These are phyloP conservation scores for Botrytis porri DNA, from an alignment of 2,329 filamentous ascomycete species.

Conservation along the genomic window DNA sequence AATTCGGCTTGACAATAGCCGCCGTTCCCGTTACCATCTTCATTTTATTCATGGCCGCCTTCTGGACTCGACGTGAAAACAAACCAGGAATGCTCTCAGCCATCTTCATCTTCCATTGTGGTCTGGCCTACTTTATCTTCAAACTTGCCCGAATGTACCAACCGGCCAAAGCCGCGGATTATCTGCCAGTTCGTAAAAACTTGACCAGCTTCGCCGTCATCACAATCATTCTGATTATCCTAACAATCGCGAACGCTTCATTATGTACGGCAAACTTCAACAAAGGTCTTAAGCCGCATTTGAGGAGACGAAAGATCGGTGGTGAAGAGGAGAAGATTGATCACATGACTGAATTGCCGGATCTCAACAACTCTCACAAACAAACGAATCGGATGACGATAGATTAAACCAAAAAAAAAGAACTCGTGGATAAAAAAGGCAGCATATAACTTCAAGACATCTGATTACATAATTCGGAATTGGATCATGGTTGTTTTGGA, in stretches of 20 bases:
- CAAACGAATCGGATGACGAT: constrained; percentile 49
- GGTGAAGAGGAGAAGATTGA: constrained; percentile 49
- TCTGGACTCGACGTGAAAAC: constrained; percentile 80
- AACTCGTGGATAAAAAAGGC: constrained; percentile 3
- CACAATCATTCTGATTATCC: constrained; percentile 81
- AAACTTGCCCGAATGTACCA: constrained; percentile 97
- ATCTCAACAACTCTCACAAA: constrained; percentile 40
- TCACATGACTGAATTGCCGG: constrained; percentile 47
- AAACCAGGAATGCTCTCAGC: constrained; percentile 71
- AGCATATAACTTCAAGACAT: not conserved
- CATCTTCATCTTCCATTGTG: constrained; percentile 84
- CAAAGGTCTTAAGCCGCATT: constrained; percentile 82
- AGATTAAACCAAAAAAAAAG: constrained; percentile 39
- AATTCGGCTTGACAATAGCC: constrained; percentile 82
- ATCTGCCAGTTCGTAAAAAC: constrained; percentile 76
- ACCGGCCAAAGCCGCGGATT: constrained; percentile 54
- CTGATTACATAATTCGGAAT: not conserved
- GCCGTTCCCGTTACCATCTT: constrained; percentile 89
- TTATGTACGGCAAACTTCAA: constrained; percentile 90
- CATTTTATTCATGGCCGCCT: constrained; percentile 81
- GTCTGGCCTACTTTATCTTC: constrained; percentile 93
- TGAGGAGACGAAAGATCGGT: constrained; percentile 57
- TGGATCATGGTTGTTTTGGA: constrained; percentile 1
- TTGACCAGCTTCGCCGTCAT: constrained; percentile 93
- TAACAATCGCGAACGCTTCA: constrained; percentile 83